phyloP scores from a whole-genome alignment of 1,284 basidiomycete genomes.

The Cutaneotrichosporon sp. region DNA sequence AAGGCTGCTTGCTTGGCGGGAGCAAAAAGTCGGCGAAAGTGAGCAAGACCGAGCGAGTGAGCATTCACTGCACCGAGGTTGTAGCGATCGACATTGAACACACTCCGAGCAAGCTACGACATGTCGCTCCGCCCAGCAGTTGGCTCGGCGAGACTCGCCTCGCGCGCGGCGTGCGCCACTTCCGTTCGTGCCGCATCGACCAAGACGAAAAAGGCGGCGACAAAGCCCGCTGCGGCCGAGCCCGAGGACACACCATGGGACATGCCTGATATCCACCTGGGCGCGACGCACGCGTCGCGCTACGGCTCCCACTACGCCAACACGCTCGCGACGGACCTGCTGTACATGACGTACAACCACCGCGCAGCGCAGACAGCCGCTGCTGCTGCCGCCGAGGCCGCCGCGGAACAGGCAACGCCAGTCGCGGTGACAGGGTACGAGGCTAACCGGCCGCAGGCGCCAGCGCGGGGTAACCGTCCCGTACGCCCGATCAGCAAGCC shows the following conservation, averaged over 20 bases:
- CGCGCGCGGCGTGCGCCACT: constrained; percentile 5
- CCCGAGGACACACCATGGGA: constrained; percentile 12
- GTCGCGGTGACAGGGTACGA: constrained; percentile 44
- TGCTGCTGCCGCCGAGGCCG: constrained; percentile 4
- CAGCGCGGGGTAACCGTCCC: constrained; percentile 43
- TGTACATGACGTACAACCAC: constrained; percentile 94
- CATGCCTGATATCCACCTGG: constrained; percentile 47
- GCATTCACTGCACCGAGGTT: neutral
- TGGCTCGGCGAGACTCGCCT: constrained; percentile 9
- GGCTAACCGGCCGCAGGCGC: constrained; percentile 42
- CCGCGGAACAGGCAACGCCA: constrained; percentile 7
- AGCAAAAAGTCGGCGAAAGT: constrained; percentile 8
- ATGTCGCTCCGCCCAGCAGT: constrained; percentile 20
- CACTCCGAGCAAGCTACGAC: neutral
- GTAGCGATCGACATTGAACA: neutral
- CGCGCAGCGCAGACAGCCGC: constrained; percentile 37
- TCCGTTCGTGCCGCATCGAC: constrained; percentile 13
- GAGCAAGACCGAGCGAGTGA: neutral
- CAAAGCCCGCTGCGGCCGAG: neutral
- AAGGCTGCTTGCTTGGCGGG: too few species aligned
- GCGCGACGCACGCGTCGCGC: constrained; percentile 64
- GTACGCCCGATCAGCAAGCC: constrained; percentile 46
- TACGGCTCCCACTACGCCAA: constrained; percentile 77
- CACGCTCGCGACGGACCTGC: constrained; percentile 76
- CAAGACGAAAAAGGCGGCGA: neutral